phyloP scores from a whole-genome alignment of 805 yeast species.

The Aciculoconidium aculeatum region DNA sequence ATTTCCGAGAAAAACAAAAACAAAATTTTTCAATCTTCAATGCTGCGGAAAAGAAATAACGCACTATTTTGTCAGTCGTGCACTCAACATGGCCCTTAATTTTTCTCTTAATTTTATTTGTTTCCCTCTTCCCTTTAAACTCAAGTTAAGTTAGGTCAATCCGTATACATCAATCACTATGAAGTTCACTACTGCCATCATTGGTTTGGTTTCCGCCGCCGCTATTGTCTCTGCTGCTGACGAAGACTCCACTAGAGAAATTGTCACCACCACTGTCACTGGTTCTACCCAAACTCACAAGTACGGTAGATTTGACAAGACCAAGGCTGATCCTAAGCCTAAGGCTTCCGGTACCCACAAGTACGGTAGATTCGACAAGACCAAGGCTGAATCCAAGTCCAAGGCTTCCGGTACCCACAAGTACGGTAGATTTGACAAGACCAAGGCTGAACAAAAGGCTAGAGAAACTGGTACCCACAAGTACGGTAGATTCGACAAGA shows the following conservation, averaged over 20 bases:
- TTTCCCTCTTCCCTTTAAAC: not conserved
- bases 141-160: no score
- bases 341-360: conserved; percentile 37
- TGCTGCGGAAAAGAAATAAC: no score
- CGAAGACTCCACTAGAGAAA: conserved; percentile 10
- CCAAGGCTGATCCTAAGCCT: conserved; percentile 10
- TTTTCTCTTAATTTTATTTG: conserved; percentile 1
- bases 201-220: conserved; percentile 36
- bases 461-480: conserved; percentile 35
- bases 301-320: conserved; percentile 19
- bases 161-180: conserved; percentile 17
- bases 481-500: conserved; percentile 53
- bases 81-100: no score
- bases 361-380: conserved; percentile 53
- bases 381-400: conserved; percentile 28
- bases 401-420: conserved; percentile 37
- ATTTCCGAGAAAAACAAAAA: no score
- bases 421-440: conserved; percentile 52
- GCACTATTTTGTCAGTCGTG: no score
- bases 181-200: conserved; percentile 39
- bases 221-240: conserved; percentile 18
- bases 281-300: conserved; percentile 21
- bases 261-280: conserved; percentile 23
- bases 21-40: no score
- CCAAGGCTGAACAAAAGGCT: conserved; percentile 20